Base-by-base conservation (phyloP, 192 early-diverging fungal species). In the Lobosporangium transversale region DNA sequence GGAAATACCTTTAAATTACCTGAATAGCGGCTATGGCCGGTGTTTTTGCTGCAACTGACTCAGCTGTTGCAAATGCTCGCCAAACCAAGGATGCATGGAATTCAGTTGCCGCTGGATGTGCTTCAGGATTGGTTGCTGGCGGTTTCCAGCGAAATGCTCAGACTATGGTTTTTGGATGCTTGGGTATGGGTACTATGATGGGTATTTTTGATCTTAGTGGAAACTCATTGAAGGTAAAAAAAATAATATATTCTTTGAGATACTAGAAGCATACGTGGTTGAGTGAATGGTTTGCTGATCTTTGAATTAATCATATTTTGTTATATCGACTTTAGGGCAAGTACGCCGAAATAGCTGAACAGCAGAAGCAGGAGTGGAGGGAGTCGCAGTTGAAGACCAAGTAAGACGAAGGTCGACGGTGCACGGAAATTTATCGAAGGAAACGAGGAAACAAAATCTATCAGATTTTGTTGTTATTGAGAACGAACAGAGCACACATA, bases 1-100 rank as follows among this genome's bases (percentile, higher is more conserved):
- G n/a, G n/a, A n/a, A n/a, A n/a, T n/a, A n/a, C n/a, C n/a, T n/a
- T n/a, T n/a, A n/a, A n/a, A n/a, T n/a, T n/a, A n/a, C n/a, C n/a
- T n/a, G n/a, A n/a, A 66, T 82, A 89, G 92, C 90, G 66, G 89
- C 88, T 21, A 89, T 93, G 85, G 92, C 90, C 53, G 92, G 92
- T 78, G 82, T 92, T 33, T 93, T 90, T 87, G 85, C 90, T 33
- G 86, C 85, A 32, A 88, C 87, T 45, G 89, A 90, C 56, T 81
- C 86, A 23, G 79, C 83, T 21, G 79, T 80, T 18, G 64, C 81
- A 21, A 80, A 87, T 61, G 68, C 87, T 55, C 89, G 92, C 58
- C 82, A 84, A 62, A 83, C 88, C 55, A 88, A 91, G 56, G 92
- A 93, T 78, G 83, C 86, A 74, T 78, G 86, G 56, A 93, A 93